Percentiles rank a stretch among this genome's conserved stretches.
Evolutionary conservation across 495 filamentous ascomycete species (phyloP).

Genomic region (Trichoderma reesei): DNA sequence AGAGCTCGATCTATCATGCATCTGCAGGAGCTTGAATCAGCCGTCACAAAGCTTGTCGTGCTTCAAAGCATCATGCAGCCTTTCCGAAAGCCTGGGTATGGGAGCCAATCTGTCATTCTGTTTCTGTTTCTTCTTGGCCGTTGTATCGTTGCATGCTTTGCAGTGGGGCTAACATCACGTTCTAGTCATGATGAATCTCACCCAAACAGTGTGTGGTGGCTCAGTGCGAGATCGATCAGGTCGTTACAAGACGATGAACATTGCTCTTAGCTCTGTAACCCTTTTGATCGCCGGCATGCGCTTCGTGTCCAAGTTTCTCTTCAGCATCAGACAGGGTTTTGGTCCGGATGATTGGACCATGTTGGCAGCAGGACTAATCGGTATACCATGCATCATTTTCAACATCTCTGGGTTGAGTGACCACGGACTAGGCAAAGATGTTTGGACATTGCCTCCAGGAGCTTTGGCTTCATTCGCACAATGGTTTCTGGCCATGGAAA

Average conservation of each 20-base stretch:
- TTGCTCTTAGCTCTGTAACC: constrained; percentile 8
- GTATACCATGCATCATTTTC: constrained; percentile 10
- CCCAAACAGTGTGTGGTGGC: constrained; percentile 9
- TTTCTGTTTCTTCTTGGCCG: background rate
- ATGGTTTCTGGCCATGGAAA: constrained; percentile 17
- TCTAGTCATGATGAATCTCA: constrained; percentile 12
- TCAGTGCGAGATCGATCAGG: constrained; percentile 10
- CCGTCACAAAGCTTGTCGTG: background rate
- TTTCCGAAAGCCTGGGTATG: background rate
- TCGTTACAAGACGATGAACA: constrained; percentile 8
- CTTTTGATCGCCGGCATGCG: constrained; percentile 11
- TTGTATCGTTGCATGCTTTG: background rate
- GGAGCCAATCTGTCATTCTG: background rate
- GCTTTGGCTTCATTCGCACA: constrained; percentile 18
- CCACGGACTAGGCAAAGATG: constrained; percentile 25
- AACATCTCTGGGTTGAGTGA: constrained; percentile 12
- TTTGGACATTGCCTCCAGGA: constrained; percentile 22
- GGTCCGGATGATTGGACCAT: constrained; percentile 16
- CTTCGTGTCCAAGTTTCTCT: constrained; percentile 13
- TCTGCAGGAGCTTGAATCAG: background rate
- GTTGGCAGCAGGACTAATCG: constrained; percentile 11
- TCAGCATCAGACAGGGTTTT: constrained; percentile 7
- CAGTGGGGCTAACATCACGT: background rate
- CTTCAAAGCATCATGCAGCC: background rate
- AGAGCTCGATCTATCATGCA: background rate